These are phyloP conservation scores for Fusarium nanum DNA, from an alignment of 2,329 filamentous ascomycete species.

Conservation along the genomic window DNA sequence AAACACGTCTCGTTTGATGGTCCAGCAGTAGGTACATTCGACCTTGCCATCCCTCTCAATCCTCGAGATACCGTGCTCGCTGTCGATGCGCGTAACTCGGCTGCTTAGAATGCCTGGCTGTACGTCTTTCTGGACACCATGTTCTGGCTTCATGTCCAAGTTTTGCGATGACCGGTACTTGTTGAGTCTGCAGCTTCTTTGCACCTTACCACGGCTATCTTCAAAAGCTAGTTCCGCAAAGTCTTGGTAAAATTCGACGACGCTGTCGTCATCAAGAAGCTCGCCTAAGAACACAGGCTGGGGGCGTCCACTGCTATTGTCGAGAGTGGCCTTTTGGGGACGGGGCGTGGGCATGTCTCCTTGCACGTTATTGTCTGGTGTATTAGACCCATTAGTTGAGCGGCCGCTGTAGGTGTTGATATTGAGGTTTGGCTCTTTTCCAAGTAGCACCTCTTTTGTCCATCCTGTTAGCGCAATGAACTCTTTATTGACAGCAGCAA, in stretches of 20 bases:
- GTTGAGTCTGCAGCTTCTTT: constrained; percentile 84
- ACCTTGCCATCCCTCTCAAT: constrained; percentile 91
- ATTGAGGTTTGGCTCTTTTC: constrained; percentile 88
- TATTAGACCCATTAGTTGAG: constrained; percentile 57
- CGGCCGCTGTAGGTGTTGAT: constrained; percentile 68
- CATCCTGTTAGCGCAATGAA: constrained; percentile 96
- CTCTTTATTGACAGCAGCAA: constrained; percentile 96
- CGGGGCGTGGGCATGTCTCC: constrained; percentile 64
- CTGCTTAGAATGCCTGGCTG: constrained; percentile 64
- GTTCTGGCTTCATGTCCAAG: constrained; percentile 53
- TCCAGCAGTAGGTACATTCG: constrained; percentile 96
- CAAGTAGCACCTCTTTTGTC: constrained; percentile 89
- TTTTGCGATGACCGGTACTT: constrained; percentile 86
- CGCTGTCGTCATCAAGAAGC: constrained; percentile 90
- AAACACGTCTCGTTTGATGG: constrained; percentile 95
- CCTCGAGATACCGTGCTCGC: constrained; percentile 82
- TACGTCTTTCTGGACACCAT: constrained; percentile 59
- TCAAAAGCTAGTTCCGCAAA: constrained; percentile 93
- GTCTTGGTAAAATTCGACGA: constrained; percentile 95
- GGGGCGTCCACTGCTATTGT: constrained; percentile 61
- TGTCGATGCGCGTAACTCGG: constrained; percentile 71
- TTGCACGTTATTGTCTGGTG: constrained; percentile 48
- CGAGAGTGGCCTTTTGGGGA: constrained; percentile 58
- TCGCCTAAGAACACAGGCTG: constrained; percentile 93
- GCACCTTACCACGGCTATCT: constrained; percentile 86